Percentiles rank a stretch among this genome's conserved stretches.
phyloP scores from a whole-genome alignment of 2,329 filamentous ascomycete genomes.

The Ascomycota sp. region DNA sequence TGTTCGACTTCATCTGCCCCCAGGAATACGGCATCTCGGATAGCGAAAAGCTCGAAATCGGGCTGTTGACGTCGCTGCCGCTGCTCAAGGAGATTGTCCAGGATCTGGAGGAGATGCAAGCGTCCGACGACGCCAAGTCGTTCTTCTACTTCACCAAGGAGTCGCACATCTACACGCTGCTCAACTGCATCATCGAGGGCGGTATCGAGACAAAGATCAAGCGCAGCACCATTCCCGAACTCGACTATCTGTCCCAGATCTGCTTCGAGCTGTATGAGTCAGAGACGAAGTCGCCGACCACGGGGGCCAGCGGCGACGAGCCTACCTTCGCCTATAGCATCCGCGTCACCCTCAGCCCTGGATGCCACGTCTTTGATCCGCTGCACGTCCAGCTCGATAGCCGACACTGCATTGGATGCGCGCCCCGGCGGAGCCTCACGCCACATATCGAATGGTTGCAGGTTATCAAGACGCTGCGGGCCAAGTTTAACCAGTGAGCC shows the following conservation, averaged over 20 bases:
- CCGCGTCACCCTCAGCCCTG: slow-evolving; percentile 84
- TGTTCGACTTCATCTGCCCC: slow-evolving; percentile 96
- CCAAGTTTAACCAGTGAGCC: slow-evolving; percentile 82
- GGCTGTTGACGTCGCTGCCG: slow-evolving; percentile 78
- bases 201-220: slow-evolving; percentile 95
- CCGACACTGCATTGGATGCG: slow-evolving; percentile 88
- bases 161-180: slow-evolving; percentile 91
- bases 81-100: slow-evolving; percentile 92
- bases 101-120: slow-evolving; percentile 92
- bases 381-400: slow-evolving; percentile 92
- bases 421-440: slow-evolving; percentile 74
- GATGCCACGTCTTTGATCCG: slow-evolving; percentile 90
- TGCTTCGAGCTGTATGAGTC: slow-evolving; percentile 97
- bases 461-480: slow-evolving; percentile 85
- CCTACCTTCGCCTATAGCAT: slow-evolving; percentile 86
- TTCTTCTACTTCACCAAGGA: slow-evolving; percentile 99
- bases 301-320: slow-evolving; percentile 25
- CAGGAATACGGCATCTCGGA: slow-evolving; percentile 96
- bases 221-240: slow-evolving; percentile 82
- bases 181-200: slow-evolving; percentile 95
- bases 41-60: slow-evolving; percentile 95
- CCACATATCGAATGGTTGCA: slow-evolving; percentile 89
- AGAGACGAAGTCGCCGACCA: slow-evolving; percentile 41
- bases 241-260: slow-evolving; percentile 94
- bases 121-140: slow-evolving; percentile 78